phyloP scores from a whole-genome alignment of 495 filamentous ascomycete species.

The Hyaloscypha bicolor region DNA sequence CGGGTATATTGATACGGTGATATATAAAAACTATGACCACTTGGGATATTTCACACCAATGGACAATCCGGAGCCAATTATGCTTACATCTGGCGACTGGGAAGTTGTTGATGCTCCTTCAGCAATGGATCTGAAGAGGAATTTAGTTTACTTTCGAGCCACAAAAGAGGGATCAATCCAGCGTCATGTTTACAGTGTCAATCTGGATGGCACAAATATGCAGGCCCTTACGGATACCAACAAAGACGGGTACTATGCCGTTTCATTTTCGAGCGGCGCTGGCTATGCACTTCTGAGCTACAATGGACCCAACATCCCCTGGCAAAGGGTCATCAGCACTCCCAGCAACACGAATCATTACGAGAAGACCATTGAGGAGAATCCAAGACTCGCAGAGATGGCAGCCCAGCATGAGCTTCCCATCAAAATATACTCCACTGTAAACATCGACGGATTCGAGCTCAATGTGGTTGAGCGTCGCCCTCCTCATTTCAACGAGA shows the following conservation, averaged over 20 bases:
- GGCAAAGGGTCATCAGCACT: constrained; percentile 89
- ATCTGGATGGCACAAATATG: constrained; percentile 74
- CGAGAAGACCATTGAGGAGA: constrained; percentile 76
- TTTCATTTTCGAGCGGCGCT: constrained; percentile 81
- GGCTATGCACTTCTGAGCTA: constrained; percentile 85
- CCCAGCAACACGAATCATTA: constrained; percentile 65
- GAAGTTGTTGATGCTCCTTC: constrained; percentile 91
- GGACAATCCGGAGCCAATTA: constrained; percentile 74
- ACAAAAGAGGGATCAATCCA: constrained; percentile 87
- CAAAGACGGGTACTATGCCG: constrained; percentile 79
- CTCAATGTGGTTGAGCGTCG: constrained; percentile 89
- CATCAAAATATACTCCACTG: constrained; percentile 79
- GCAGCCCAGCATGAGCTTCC: constrained; percentile 81
- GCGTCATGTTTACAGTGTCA: constrained; percentile 87
- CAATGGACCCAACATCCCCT: constrained; percentile 82
- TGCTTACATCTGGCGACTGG: constrained; percentile 89
- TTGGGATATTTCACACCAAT: constrained; percentile 93
- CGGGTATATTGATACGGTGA: constrained; percentile 91
- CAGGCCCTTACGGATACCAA: constrained; percentile 72
- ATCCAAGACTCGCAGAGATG: constrained; percentile 64
- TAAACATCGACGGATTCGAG: constrained; percentile 75
- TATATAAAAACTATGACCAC: constrained; percentile 86
- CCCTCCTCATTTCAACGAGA: constrained; percentile 85
- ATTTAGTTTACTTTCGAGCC: constrained; percentile 86
- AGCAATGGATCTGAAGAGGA: constrained; percentile 80